Conservation (phyloP, 2,329 filamentous ascomycete genomes). For the Sporothrix schenckii region DNA sequence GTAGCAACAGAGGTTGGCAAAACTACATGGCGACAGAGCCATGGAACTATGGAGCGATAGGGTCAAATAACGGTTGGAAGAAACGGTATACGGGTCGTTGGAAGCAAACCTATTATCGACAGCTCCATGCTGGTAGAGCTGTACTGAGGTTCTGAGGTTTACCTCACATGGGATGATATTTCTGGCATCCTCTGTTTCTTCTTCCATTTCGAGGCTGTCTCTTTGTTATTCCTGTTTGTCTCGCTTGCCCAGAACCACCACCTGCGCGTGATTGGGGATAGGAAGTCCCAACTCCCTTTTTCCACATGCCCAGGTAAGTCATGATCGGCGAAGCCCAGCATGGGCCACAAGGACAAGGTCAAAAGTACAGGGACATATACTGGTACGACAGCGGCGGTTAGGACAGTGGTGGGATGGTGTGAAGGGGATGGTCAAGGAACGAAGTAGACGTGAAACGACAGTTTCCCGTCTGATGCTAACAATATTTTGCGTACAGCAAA, state of each 20-base stretch:
- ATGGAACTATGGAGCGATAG: too few species aligned
- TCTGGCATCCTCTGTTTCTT: not conserved
- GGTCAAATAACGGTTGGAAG: too few species aligned
- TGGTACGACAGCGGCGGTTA: not conserved
- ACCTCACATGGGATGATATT: not conserved
- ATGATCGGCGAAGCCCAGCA: conserved; percentile 5
- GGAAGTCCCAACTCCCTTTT: not conserved
- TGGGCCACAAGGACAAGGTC: not conserved
- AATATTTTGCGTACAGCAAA: too few species aligned
- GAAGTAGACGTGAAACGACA: too few species aligned
- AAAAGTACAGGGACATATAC: not conserved
- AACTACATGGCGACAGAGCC: too few species aligned
- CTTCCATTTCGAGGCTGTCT: not conserved
- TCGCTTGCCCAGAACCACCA: not conserved
- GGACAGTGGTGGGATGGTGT: not conserved
- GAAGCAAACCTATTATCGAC: too few species aligned
- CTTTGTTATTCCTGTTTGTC: not conserved
- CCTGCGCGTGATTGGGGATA: not conserved
- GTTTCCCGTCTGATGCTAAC: too few species aligned
- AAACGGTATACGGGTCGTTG: too few species aligned
- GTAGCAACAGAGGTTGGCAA: not conserved
- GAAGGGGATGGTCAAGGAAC: too few species aligned
- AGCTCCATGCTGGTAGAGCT: not conserved
- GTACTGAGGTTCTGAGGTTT: too few species aligned
- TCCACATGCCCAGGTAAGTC: conserved; percentile 23